Conservation (phyloP, 2,329 filamentous ascomycete genomes). For the Chrysoporthe austroafricana region DNA sequence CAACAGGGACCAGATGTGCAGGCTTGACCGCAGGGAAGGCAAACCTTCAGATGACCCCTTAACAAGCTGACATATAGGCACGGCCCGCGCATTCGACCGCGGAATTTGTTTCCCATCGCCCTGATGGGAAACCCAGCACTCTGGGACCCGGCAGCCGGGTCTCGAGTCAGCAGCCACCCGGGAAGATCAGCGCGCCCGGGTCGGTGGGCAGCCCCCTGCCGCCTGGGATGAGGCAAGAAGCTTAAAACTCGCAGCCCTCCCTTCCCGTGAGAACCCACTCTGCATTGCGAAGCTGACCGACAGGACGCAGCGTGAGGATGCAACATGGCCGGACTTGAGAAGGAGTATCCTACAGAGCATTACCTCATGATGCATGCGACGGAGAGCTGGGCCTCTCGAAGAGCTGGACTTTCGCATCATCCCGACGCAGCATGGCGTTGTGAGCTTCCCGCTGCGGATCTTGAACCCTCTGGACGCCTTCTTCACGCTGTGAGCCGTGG, state of each 20-base stretch:
- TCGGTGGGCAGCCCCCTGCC: slow-evolving; percentile 21
- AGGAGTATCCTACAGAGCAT: neutral
- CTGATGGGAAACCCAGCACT: slow-evolving; percentile 27
- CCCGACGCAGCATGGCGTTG: neutral
- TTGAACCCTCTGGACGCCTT: neutral
- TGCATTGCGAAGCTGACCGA: neutral
- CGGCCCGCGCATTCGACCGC: slow-evolving; percentile 14
- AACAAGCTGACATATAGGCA: slow-evolving; percentile 20
- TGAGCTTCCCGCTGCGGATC: neutral
- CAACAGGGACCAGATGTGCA: neutral
- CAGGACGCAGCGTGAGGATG: neutral
- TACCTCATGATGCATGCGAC: neutral
- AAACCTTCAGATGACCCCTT: slow-evolving; percentile 1
- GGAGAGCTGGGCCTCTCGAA: neutral
- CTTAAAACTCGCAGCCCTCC: slow-evolving; percentile 10
- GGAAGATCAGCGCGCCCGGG: slow-evolving; percentile 25
- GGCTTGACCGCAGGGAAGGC: neutral
- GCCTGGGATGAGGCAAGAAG: slow-evolving; percentile 20
- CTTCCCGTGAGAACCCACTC: neutral
- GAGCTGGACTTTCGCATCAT: neutral
- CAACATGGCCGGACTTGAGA: neutral
- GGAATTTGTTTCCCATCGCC: slow-evolving; percentile 17
- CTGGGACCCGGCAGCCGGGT: slow-evolving; percentile 19
- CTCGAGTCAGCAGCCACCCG: slow-evolving; percentile 30
- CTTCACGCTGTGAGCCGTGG: slow-evolving; percentile 12